These are phyloP conservation scores for Houttuynia cordata DNA, from an alignment of 164 flowering plant species.

Conservation along the genomic window DNA sequence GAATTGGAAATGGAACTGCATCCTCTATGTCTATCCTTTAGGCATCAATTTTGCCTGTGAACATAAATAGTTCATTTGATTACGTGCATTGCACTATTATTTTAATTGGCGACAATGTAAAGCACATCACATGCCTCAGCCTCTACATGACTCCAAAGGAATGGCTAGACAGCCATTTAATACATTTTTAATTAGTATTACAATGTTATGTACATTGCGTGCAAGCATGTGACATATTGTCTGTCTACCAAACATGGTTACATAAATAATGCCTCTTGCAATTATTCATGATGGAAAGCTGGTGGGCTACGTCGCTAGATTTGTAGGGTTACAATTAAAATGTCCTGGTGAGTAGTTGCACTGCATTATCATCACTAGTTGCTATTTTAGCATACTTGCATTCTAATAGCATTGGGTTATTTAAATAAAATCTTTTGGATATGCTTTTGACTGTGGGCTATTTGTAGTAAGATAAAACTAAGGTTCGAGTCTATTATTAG, in stretches of 20 bases:
- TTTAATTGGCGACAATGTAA: slow-evolving; percentile 1
- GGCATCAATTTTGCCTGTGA: too few species aligned
- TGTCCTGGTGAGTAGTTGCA: background rate
- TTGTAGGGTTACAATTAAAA: slow-evolving; percentile 6
- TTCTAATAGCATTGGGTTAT: too few species aligned
- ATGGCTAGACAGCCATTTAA: slow-evolving; percentile 1
- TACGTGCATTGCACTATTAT: too few species aligned
- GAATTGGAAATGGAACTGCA: too few species aligned
- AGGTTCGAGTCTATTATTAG: too few species aligned
- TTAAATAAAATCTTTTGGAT: too few species aligned
- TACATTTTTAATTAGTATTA: too few species aligned
- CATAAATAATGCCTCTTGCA: slow-evolving; percentile 1
- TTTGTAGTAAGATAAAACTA: too few species aligned
- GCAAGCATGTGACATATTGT: slow-evolving; percentile 9
- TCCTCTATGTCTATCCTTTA: too few species aligned
- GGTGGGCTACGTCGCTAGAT: slow-evolving; percentile 6
- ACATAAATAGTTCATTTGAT: too few species aligned
- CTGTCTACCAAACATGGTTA: background rate
- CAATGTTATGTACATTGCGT: slow-evolving; percentile 4
- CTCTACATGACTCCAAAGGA: slow-evolving; percentile 6
- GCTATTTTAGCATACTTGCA: too few species aligned
- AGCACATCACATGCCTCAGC: slow-evolving; percentile 11
- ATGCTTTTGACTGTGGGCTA: slow-evolving; percentile 9
- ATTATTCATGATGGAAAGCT: slow-evolving; percentile 3
- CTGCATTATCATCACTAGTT: background rate